Conservation (phyloP, 2,329 filamentous ascomycete species). For the Lasiodiplodia citricola region DNA sequence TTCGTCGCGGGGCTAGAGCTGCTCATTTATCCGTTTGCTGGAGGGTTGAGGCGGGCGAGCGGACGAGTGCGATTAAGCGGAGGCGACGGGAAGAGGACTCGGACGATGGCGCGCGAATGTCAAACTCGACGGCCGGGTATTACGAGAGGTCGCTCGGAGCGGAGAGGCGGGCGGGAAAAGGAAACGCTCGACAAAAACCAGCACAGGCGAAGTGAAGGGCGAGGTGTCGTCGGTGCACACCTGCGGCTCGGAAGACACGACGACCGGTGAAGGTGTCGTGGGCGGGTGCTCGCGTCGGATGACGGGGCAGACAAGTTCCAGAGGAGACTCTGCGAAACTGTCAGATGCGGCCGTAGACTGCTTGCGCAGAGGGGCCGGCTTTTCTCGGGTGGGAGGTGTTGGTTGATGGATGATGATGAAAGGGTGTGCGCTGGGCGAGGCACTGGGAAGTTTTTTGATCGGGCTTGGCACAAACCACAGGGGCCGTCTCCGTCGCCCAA, state of each 20-base stretch:
- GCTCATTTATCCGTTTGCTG: slow-evolving; percentile 59
- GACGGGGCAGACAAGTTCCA: slow-evolving; percentile 39
- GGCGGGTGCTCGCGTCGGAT: slow-evolving; percentile 10
- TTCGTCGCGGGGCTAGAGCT: slow-evolving; percentile 61
- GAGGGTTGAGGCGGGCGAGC: slow-evolving; percentile 24
- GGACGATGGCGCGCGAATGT: slow-evolving; percentile 35
- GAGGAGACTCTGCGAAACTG: slow-evolving; percentile 45
- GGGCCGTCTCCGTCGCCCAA: slow-evolving; percentile 17
- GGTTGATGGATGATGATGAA: slow-evolving; percentile 27
- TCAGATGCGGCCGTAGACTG: slow-evolving; percentile 38
- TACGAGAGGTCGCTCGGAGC: slow-evolving; percentile 31
- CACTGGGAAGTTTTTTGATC: slow-evolving; percentile 26
- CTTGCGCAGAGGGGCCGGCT: slow-evolving; percentile 23
- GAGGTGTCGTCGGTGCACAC: slow-evolving; percentile 19
- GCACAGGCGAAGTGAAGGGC: slow-evolving; percentile 26
- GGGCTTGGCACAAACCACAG: slow-evolving; percentile 19
- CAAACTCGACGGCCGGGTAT: slow-evolving; percentile 35
- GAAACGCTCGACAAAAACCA: slow-evolving; percentile 22
- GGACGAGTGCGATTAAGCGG: slow-evolving; percentile 29
- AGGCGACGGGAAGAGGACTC: slow-evolving; percentile 5
- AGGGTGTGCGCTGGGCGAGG: slow-evolving; percentile 25
- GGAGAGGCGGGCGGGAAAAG: slow-evolving; percentile 22
- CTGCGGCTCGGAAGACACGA: slow-evolving; percentile 31
- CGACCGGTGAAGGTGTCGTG: slow-evolving; percentile 25
- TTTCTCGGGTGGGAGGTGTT: slow-evolving; percentile 20